Evolutionary conservation across 2,329 filamentous ascomycete species (phyloP), one percentile per base, ranked within the genome.

Genomic region (Venturia effusa): DNA sequence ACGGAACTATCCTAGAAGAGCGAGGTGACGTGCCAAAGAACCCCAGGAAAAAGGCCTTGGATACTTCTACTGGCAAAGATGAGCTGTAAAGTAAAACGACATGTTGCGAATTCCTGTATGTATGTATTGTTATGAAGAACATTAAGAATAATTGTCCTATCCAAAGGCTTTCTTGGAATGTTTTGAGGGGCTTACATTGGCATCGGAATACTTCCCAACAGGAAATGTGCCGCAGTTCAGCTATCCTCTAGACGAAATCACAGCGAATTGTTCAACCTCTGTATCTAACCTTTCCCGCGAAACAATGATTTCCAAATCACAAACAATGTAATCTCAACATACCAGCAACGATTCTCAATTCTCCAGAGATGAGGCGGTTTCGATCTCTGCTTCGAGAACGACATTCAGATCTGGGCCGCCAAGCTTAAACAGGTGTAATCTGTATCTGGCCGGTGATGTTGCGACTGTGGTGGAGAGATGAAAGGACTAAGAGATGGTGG

Each of bases 21-120:
- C 60, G 60, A 22, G 72, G 70, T 61, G 73, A 72, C 67, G 73
- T 69, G 67, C 75, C 72, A 37, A 69, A 71, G 34, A 86, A 86
- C 71, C 82, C 83, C 6, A 85, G 81, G 76, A 86, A 86, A 76
- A 81, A 83, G 74, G 81, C 81, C 74, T 85, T 83, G 78, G 83
- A 86, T 67, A 61, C 54, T n/a, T 34, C 51, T 8, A 4, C 13
- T 3, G 15, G 34, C n/a, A 60, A 27, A 27, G 59, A 60, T 60
- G 59, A 60, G 59, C 34, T 60, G 1, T 60, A 22, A 60, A 13
- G 1, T 60, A 22, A 60, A 13, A n/a, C 4, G 30, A 15, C 27
- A 51, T 24, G 15, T 27, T n/a, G n/a, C 4, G 51, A 4, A 3
- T 10, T 10, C 1, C 30, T 57, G 51, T 57, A 55, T 57, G 51